Evolutionary conservation across 192 early-diverging fungal species (phyloP), one percentile per base, ranked within the genome.

Genomic region (Coemansia sp.): DNA sequence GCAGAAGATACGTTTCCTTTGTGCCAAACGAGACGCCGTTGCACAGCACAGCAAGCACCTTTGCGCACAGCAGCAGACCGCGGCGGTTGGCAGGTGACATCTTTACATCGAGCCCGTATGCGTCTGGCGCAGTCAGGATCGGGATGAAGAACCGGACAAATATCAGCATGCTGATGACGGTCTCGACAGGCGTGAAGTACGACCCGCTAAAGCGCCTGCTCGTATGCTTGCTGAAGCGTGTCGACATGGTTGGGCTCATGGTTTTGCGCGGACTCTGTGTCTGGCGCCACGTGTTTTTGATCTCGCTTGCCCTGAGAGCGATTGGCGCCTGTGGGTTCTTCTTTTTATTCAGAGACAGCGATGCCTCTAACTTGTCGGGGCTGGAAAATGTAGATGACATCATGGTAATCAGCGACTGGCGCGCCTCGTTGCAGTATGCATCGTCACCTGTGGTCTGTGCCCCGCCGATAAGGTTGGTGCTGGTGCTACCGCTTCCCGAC

Each of bases 101-200:
- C 25, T 89, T 89, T 13, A 77, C 75, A 20, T 87, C 71, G 16
- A 88, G 67, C 0, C 85, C 85, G 67, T 92, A 90, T 7, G 83
- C 78, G 67, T 95, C 93, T n/a, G 96, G 96, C 8, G 94, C 86
- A 4, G 94, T 94, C 74, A 98, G 92, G 16, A 92, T 92, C 2
- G 95, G 96, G 65, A 93, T 93, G 58, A 97, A 90, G 86, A 97
- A 95, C 12, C 96, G 89, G 59, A 98, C 85, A 66, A 98, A 98
- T 59, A 98, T 86, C 52, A 97, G 86, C 61, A 88, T 88, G 43
- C 88, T 89, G 51, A 92, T 82, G 3, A 92, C 82, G 31, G 86
- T 86, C 59, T 92, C 90, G 0, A 83, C 68, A 3, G 86, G 71
- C 16, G 82, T 82, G n/a, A 91, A 84, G 46, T 85, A 80, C 1